Base-by-base conservation (phyloP, 2,329 filamentous ascomycete species). In the Exophiala mesophila region DNA sequence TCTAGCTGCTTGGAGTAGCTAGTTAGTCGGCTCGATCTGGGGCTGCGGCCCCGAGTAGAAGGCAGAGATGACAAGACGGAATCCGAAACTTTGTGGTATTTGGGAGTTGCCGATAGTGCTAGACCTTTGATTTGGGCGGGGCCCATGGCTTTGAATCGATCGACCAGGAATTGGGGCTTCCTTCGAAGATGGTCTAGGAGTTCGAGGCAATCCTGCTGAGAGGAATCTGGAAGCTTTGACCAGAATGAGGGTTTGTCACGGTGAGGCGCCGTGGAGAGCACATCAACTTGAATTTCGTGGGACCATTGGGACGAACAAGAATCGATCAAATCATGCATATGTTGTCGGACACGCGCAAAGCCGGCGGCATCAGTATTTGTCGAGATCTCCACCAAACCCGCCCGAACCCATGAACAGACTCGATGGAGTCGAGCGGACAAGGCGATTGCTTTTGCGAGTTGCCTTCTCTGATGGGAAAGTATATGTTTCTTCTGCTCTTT, bases 161-260 rank as follows among this genome's bases (percentile, higher is more conserved):
- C 81, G 57, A 90, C 87, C 63, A 98, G 65, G 65, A 94, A 97
- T 57, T 89, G 82, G 26, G 88, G 82, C 62, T 95, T 89, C 50
- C 84, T 88, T 55, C 90, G 81, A 50, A 96, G 77, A 63, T 87
- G 79, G 36, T 79, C 82, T 55, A 97, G 68, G 59, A 97, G 90
- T 49, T 80, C 78, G 45, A 96, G 62, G 45, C 96, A 78, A 31
- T 82, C 79, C 48, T 87, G 79, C 59, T 86, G 75, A 42, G 87
- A 80, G 49, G 83, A 80, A 43, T 78, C 72, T 38, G 88, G 85
- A 36, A 97, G 77, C 57, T 88, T 81, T 60, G 84, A 55, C 41
- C 67, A 62, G 47, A 70, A 69, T 45, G 63, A 63, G 41, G 57
- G 57, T 35, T 60, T 53, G 3, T 41, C 16, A 2, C 41, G 12